Percentiles rank a stretch among this genome's conserved stretches.
phyloP scores from a whole-genome alignment of 352 stramenopile genomes.

The Phytophthora fragariae region DNA sequence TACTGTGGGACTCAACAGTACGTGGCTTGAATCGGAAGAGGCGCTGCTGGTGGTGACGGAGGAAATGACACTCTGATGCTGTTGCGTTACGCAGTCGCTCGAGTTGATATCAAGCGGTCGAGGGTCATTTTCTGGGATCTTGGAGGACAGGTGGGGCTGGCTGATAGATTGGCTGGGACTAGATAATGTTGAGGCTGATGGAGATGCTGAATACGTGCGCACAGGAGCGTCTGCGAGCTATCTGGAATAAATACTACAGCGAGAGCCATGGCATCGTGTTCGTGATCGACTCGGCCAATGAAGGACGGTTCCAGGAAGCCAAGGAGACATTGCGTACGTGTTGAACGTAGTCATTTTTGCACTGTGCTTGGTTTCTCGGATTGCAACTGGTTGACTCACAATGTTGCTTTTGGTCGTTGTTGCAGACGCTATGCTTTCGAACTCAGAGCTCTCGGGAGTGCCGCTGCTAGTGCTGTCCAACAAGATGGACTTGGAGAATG shows the following conservation, averaged over 20 bases:
- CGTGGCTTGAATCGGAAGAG: constrained; percentile 7
- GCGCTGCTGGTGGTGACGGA: not conserved
- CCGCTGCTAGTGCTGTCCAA: constrained; percentile 92
- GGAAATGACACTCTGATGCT: not conserved
- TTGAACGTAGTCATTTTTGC: not conserved
- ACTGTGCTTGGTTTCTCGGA: not conserved
- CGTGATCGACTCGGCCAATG: constrained; percentile 90
- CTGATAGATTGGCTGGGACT: not conserved
- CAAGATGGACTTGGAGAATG: constrained; percentile 89
- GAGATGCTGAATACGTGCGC: not conserved
- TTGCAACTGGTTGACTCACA: not conserved
- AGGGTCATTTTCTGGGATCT: constrained; percentile 94
- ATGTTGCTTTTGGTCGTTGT: not conserved
- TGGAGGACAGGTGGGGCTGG: constrained; percentile 74
- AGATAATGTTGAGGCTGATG: not conserved
- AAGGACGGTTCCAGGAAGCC: constrained; percentile 88
- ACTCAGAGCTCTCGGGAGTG: constrained; percentile 79
- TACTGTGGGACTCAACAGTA: constrained; percentile 92
- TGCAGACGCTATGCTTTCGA: constrained; percentile 81
- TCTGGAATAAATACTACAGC: constrained; percentile 96
- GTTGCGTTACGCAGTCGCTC: constrained; percentile 55
- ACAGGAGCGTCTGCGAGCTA: constrained; percentile 84
- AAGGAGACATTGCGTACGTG: constrained; percentile 83
- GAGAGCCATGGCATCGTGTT: constrained; percentile 94
- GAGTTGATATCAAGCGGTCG: constrained; percentile 85